A percentile compares a stretch with the other conserved stretches of the same genome.
Conservation (phyloP, 768 basidiomycete genomes). For the Cyathus striatus region DNA sequence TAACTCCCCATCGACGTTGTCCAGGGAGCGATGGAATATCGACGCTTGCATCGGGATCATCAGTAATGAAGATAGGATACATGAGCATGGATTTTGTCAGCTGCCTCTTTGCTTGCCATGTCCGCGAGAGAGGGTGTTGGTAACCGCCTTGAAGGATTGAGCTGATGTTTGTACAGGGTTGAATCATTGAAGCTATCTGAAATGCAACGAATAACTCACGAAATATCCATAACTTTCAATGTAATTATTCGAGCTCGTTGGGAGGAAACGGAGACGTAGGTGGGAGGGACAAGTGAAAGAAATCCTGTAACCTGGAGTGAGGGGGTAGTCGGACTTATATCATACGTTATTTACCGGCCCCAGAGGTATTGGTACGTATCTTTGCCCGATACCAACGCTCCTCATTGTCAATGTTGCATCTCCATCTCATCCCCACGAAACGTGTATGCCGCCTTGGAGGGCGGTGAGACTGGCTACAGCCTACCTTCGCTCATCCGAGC, state of each 20-base stretch:
- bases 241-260: background rate
- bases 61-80: slow-evolving; percentile 98
- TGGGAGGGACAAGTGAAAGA: too few species aligned
- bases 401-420: too few species aligned
- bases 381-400: too few species aligned
- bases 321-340: too few species aligned
- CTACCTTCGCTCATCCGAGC: background rate
- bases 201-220: slow-evolving; percentile 23
- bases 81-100: slow-evolving; percentile 93
- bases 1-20: slow-evolving; percentile 93
- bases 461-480: background rate
- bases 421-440: background rate
- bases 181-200: slow-evolving; percentile 4
- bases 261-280: background rate
- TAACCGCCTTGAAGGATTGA: slow-evolving; percentile 92
- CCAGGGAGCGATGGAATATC: slow-evolving; percentile 77
- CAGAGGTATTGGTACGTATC: too few species aligned
- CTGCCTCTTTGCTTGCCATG: slow-evolving; percentile 78
- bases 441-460: background rate
- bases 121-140: slow-evolving; percentile 83
- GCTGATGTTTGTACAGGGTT: slow-evolving; percentile 24
- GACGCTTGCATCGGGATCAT: slow-evolving; percentile 82
- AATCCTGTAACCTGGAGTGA: too few species aligned
- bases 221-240: slow-evolving; percentile 19
- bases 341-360: too few species aligned